These are phyloP conservation scores for Aegilops speltoides DNA, from an alignment of 176 grass and related monocot genomes.

Conservation along the genomic window DNA sequence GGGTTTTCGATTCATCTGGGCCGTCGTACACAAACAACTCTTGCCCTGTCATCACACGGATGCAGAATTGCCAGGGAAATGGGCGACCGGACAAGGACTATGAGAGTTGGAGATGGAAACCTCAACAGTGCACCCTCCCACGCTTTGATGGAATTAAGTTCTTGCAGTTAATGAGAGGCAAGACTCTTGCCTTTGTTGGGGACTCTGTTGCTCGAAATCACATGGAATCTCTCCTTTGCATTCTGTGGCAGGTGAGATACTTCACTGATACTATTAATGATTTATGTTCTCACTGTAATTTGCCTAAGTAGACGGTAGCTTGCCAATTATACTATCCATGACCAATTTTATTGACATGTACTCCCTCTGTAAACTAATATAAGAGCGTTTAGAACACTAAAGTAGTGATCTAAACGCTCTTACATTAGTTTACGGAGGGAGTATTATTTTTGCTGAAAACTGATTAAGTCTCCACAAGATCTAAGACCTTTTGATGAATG, in stretches of 20 bases:
- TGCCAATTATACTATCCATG: not conserved
- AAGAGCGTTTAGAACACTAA: too few species aligned
- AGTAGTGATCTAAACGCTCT: too few species aligned
- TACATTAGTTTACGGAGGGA: too few species aligned
- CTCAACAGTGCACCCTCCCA: slow-evolving; percentile 64
- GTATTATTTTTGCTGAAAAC: not conserved
- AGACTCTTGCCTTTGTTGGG: slow-evolving; percentile 88
- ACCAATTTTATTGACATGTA: not conserved
- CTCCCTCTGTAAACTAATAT: too few species aligned
- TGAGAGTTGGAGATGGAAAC: slow-evolving; percentile 93
- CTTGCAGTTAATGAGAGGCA: slow-evolving; percentile 87
- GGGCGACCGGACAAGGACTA: slow-evolving; percentile 85
- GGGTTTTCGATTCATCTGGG: slow-evolving; percentile 66
- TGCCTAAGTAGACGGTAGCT: not conserved
- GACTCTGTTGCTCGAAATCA: slow-evolving; percentile 96
- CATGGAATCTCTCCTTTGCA: slow-evolving; percentile 93
- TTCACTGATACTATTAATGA: not conserved
- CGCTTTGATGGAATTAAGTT: slow-evolving; percentile 79
- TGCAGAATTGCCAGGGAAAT: slow-evolving; percentile 94
- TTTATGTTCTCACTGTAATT: slow-evolving; percentile 11
- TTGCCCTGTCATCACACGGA: slow-evolving; percentile 87
- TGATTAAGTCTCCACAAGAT: not conserved
- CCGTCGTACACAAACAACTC: slow-evolving; percentile 87
- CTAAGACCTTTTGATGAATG: slow-evolving; percentile 8
- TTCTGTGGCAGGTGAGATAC: slow-evolving; percentile 81